Conservation (phyloP, 75 land plant genomes). For the Pinus albicaulis region DNA sequence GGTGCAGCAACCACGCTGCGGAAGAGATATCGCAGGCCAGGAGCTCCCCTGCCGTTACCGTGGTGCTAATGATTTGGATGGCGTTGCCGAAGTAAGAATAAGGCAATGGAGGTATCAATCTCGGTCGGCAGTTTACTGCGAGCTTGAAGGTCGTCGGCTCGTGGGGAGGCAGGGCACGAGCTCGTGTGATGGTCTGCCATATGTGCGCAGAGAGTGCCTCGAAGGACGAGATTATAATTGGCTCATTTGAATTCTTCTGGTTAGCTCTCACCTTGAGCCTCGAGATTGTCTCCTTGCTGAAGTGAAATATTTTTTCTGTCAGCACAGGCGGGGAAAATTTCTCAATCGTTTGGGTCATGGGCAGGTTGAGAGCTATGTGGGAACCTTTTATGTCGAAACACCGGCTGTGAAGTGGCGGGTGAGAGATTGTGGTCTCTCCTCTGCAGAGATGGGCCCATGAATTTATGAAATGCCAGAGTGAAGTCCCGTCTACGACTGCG, state of each 20-base stretch:
- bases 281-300: constrained; percentile 22
- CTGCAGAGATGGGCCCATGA: constrained; percentile 40
- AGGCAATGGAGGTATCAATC: constrained; percentile 35
- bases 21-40: constrained; percentile 28
- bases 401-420: constrained; percentile 35
- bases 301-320: too few relatives aligned
- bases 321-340: constrained; percentile 15
- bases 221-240: constrained; percentile 37
- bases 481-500: constrained; percentile 34
- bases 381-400: constrained; percentile 22
- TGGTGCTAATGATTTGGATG: constrained; percentile 14
- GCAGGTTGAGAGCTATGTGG: constrained; percentile 25
- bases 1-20: constrained; percentile 30
- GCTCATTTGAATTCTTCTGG: background rate
- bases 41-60: constrained; percentile 24
- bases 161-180: constrained; percentile 17
- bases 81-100: constrained; percentile 41
- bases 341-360: constrained; percentile 16
- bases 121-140: constrained; percentile 25
- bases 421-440: constrained; percentile 15
- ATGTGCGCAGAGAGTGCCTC: constrained; percentile 43
- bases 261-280: constrained; percentile 34
- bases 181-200: constrained; percentile 48
- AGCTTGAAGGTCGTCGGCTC: constrained; percentile 25
- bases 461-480: constrained; percentile 74